Evolutionary conservation across 441 rosid genomes (phyloP), one percentile per base, ranked within the genome.

Genomic region (Erysimum cheiri): DNA sequence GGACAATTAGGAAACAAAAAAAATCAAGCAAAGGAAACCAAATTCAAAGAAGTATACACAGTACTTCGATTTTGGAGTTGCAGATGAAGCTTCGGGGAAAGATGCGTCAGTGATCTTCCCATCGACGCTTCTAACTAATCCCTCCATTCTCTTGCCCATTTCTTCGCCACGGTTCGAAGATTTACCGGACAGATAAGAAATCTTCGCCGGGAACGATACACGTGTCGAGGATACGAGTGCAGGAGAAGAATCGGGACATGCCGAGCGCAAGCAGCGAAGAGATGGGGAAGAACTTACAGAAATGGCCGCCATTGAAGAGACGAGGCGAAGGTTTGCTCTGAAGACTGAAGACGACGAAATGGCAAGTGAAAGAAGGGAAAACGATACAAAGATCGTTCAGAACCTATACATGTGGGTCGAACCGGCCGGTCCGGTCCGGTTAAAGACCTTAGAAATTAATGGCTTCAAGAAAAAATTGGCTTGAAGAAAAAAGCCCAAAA

Each of bases 241-340:
- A 28, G 14, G 56, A 54, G 74, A 19, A n/a, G 78, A 61, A 35
- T 73, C 69, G n/a, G 70, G 10, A 44, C 31, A 60, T 70, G 64
- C 4, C 3, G 80, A 31, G 52, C 64, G 77, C 29, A 48, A 40
- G 24, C 44, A 67, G 19, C 17, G 60, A 60, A 58, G 2, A 1
- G 76, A 46, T 13, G 54, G 17, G 1, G 75, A 59, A 12, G 76
- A 41, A 2, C 60, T 49, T 4, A 77, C n/a, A 0, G 77, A 59
- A 14, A 68, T 29, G 29, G 80, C 75, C 74, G 83, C 87, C 87
- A 81, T 83, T 48, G 52, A 64, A 58, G 73, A 60, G 63, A 52
- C 14, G 52, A 61, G 8, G 2, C 17, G 22, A 2, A 36, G 60
- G 24, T 43, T 46, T 19, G 22, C 22, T 19, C 63, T 64, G 52